phyloP scores from a whole-genome alignment of 345 rosid species.

The Gossypium longicalyx region DNA sequence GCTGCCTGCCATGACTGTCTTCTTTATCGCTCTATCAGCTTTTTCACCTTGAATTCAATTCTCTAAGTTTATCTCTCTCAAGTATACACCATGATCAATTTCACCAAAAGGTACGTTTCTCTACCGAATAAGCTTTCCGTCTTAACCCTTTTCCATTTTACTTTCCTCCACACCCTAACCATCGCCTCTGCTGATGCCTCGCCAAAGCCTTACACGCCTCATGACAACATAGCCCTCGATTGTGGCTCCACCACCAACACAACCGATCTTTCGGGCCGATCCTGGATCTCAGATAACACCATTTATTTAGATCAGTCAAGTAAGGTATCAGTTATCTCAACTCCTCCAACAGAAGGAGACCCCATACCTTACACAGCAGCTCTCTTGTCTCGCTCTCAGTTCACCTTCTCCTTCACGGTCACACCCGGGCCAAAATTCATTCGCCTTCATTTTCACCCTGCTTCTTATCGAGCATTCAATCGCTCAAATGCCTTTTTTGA shows the following conservation, averaged over 20 bases:
- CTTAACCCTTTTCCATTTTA: background rate
- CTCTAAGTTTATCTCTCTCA: background rate
- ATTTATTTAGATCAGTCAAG: background rate
- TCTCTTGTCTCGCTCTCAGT: background rate
- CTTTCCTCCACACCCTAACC: conserved; percentile 2
- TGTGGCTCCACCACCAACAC: background rate
- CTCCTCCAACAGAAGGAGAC: background rate
- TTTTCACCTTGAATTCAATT: background rate
- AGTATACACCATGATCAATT: background rate
- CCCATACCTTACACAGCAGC: conserved; percentile 5
- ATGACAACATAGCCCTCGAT: conserved; percentile 11
- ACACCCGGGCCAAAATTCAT: conserved; percentile 20
- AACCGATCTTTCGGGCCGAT: background rate
- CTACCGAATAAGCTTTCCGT: background rate
- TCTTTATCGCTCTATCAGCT: background rate
- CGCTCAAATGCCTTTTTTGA: conserved; percentile 21
- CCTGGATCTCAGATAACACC: background rate
- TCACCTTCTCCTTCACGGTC: conserved; percentile 10
- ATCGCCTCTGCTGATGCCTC: background rate
- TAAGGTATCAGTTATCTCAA: background rate
- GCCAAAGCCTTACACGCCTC: background rate
- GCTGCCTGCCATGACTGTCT: background rate
- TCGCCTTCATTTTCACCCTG: conserved; percentile 21
- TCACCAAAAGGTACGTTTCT: background rate
- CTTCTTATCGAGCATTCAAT: background rate